phyloP scores from a whole-genome alignment of 1,284 basidiomycete species.

The Hortiboletus rubellus region DNA sequence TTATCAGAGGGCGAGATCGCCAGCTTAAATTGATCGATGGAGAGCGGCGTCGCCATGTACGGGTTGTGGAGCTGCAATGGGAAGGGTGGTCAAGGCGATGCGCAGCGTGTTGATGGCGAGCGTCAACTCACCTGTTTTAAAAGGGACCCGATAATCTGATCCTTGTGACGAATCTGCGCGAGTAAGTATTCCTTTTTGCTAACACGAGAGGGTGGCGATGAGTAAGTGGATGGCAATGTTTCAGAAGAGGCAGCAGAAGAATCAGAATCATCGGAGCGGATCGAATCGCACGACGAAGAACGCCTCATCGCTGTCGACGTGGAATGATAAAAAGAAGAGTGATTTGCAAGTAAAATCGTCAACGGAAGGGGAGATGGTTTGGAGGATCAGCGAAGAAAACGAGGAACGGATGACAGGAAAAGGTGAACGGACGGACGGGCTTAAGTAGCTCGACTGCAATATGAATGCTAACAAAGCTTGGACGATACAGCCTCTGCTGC shows the following conservation, averaged over 20 bases:
- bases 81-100: slow-evolving; percentile 8
- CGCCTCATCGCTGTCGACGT: slow-evolving; percentile 16
- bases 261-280: slow-evolving; percentile 22
- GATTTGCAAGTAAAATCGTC: background rate
- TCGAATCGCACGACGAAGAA: slow-evolving; percentile 23
- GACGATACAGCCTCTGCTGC: slow-evolving; percentile 16
- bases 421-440: background rate
- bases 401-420: background rate
- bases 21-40: slow-evolving; percentile 72
- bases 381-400: slow-evolving; percentile 11
- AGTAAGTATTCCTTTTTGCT: slow-evolving; percentile 82
- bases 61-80: slow-evolving; percentile 67
- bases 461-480: background rate
- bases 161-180: slow-evolving; percentile 80
- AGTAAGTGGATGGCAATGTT: slow-evolving; percentile 33
- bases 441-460: slow-evolving; percentile 30
- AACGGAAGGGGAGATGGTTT: background rate
- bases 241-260: slow-evolving; percentile 25
- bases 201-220: slow-evolving; percentile 28
- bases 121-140: slow-evolving; percentile 63
- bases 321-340: background rate
- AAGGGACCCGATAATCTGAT: slow-evolving; percentile 76
- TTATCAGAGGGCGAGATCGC: slow-evolving; percentile 71
- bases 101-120: background rate
- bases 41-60: slow-evolving; percentile 71